Conservation (phyloP, 805 yeast genomes). For the Ogataea trehalophila region DNA sequence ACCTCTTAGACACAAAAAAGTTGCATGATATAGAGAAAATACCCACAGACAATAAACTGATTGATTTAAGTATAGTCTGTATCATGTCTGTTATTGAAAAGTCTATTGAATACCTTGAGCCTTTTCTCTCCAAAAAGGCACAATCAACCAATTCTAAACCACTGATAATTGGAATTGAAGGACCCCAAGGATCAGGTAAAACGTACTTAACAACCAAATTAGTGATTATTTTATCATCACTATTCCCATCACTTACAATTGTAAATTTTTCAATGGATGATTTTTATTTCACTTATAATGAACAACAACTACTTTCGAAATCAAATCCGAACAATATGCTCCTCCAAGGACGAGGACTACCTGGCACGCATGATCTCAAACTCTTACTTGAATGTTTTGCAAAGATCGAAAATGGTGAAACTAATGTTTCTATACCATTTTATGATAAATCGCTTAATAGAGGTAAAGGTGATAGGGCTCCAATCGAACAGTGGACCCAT, state of each 20-base stretch:
- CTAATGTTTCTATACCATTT: conserved; percentile 44
- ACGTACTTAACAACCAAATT: conserved; percentile 48
- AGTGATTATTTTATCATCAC: conserved; percentile 26
- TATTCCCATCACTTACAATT: conserved; percentile 35
- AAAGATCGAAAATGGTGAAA: conserved; percentile 23
- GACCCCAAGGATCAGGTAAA: conserved; percentile 82
- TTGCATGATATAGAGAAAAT: no score
- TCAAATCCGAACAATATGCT: conserved; percentile 37
- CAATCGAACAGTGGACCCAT: conserved; percentile 35
- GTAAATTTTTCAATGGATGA: conserved; percentile 77
- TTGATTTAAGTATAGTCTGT: background rate
- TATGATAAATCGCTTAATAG: conserved; percentile 70
- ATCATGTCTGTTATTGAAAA: conserved; percentile 14
- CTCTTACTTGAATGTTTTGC: conserved; percentile 37
- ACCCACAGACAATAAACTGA: no score
- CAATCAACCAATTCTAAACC: conserved; percentile 9
- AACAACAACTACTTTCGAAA: conserved; percentile 46
- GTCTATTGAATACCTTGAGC: conserved; percentile 26
- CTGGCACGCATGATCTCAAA: conserved; percentile 84
- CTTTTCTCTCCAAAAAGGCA: conserved; percentile 25
- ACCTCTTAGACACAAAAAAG: background rate
- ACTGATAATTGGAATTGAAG: conserved; percentile 53
- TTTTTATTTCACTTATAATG: conserved; percentile 63
- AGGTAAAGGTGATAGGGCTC: conserved; percentile 78
- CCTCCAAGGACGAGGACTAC: conserved; percentile 75